These are phyloP conservation scores for Salix suchowensis DNA, from an alignment of 345 rosid species.

Conservation along the genomic window DNA sequence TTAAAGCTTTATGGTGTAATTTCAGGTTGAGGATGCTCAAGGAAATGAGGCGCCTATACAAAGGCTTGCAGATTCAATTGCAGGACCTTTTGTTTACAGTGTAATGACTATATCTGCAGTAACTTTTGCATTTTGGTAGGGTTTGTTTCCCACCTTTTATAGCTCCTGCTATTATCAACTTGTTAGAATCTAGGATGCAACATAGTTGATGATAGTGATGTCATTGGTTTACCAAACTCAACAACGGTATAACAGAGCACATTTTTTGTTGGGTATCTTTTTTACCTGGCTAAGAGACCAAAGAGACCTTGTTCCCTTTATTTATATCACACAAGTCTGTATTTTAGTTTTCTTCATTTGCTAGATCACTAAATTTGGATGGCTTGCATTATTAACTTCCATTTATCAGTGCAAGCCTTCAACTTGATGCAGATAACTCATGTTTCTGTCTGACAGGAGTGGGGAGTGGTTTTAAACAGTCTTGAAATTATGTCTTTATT, in stretches of 20 bases:
- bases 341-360: neutral
- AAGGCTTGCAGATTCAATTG: constrained; percentile 89
- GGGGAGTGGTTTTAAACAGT: neutral
- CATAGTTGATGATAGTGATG: neutral
- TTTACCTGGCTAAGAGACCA: neutral
- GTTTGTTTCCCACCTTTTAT: constrained; percentile 13
- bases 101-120: constrained; percentile 77
- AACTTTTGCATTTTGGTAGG: constrained; percentile 90
- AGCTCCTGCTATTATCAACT: neutral
- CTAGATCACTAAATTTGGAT: neutral
- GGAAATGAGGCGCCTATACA: constrained; percentile 94
- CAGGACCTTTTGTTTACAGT: constrained; percentile 90
- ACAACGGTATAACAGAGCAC: neutral
- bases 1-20: constrained; percentile 9
- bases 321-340: neutral
- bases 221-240: neutral
- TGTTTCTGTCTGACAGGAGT: neutral
- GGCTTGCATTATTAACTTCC: neutral
- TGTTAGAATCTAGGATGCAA: neutral
- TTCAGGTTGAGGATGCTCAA: constrained; percentile 95
- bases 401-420: neutral
- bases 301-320: neutral
- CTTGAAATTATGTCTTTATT: neutral
- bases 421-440: neutral
- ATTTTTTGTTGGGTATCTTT: neutral